Base-by-base conservation (phyloP, 257 asterid species). In the Penstemon eatonii region DNA sequence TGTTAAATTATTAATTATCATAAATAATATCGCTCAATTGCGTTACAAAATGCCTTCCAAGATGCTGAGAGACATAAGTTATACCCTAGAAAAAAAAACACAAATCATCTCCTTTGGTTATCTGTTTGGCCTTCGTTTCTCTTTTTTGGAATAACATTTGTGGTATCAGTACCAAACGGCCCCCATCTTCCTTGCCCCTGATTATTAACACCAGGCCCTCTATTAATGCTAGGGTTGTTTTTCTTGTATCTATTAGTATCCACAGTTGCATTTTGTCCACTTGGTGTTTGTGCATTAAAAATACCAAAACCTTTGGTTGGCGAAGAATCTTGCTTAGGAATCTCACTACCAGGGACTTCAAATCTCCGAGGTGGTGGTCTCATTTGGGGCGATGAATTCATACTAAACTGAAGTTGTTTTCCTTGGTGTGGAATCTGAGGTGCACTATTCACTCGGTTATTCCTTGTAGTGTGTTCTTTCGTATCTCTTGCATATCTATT, bases 221-320 rank as follows among this genome's bases (percentile, higher is more conserved):
- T 71, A 66, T 67, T 60, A 47, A 43, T 66, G 72, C 69, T 67
- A 5, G 79, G 78, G 59, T 55, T 68, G 36, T 66, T 82, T 80
- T 63, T 80, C 80, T 70, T 81, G 85, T 88, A 90, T 70, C 92
- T 80, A 70, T 90, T 88, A 8, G 12, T 58, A 66, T 64, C 79
- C n/a, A 66, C 73, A 1, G 83, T 72, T 44, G 41, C 39, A 66
- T 60, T 73, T 67, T 73, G 79, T 60, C 70, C 78, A 8, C 42
- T 63, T 2, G 80, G 55, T 11, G 74, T 67, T 8, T 57, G 78
- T 38, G 71, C 19, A 53, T 82, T 68, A 76, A 86, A 91, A 47
- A 75, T 58, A 57, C 89, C 95, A 6, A 64, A 88, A 76, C 82
- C 74, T 76, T 86, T 80, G 73, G 80, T 9, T 6, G 83, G 70